phyloP scores from a whole-genome alignment of 78 protist species.

The Speleostelium caveatum region DNA sequence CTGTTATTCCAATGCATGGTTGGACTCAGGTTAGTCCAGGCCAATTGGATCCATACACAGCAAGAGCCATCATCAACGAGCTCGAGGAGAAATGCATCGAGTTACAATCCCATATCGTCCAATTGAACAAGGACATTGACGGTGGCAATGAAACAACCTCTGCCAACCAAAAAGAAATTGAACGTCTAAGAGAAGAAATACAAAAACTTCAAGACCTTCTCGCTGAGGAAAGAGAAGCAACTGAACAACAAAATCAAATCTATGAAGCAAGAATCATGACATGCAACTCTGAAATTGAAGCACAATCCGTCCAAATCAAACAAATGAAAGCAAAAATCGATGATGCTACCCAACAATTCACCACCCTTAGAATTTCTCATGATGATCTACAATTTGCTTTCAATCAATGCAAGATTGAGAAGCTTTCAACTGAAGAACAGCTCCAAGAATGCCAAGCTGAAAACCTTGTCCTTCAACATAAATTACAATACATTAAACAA shows the following conservation, averaged over 20 bases:
- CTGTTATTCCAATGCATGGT: slow-evolving; percentile 75
- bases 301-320: slow-evolving; percentile 16
- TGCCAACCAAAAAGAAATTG: slow-evolving; percentile 30
- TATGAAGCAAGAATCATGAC: slow-evolving; percentile 22
- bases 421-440: background rate
- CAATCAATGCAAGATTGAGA: slow-evolving; percentile 5
- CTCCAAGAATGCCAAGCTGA: background rate
- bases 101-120: slow-evolving; percentile 27
- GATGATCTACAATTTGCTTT: slow-evolving; percentile 2
- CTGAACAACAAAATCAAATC: slow-evolving; percentile 34
- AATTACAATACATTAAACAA: background rate
- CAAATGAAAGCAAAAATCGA: slow-evolving; percentile 34
- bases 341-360: slow-evolving; percentile 14
- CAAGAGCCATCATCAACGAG: slow-evolving; percentile 67
- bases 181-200: slow-evolving; percentile 55
- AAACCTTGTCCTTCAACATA: background rate
- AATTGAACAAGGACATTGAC: slow-evolving; percentile 31
- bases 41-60: slow-evolving; percentile 69
- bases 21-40: slow-evolving; percentile 75
- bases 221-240: slow-evolving; percentile 48
- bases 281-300: slow-evolving; percentile 30
- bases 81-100: slow-evolving; percentile 54
- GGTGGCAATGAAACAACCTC: slow-evolving; percentile 57
- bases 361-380: background rate
- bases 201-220: background rate